phyloP scores from a whole-genome alignment of 2,329 filamentous ascomycete species.

The Alternaria burnsii region DNA sequence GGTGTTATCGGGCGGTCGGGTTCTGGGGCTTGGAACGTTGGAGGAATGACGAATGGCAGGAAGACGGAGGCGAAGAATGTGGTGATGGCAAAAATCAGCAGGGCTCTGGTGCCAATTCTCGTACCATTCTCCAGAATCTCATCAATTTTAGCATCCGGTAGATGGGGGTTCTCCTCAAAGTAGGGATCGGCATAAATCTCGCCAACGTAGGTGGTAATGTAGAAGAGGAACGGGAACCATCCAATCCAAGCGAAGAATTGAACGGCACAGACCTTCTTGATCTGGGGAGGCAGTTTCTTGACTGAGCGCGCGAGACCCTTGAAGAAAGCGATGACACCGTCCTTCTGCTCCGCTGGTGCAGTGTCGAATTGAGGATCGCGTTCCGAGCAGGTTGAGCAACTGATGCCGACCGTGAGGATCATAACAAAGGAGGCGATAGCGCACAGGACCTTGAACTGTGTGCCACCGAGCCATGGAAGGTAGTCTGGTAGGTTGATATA shows the following conservation, averaged over 20 bases:
- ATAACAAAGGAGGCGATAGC: slow-evolving; percentile 82
- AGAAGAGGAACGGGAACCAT: slow-evolving; percentile 95
- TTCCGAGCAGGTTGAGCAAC: slow-evolving; percentile 74
- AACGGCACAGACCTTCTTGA: slow-evolving; percentile 75
- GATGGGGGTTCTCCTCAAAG: slow-evolving; percentile 78
- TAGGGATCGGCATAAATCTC: slow-evolving; percentile 90
- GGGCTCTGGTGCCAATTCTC: slow-evolving; percentile 84
- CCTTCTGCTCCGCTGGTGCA: slow-evolving; percentile 60
- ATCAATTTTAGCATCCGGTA: slow-evolving; percentile 79
- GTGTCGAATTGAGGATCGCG: slow-evolving; percentile 80
- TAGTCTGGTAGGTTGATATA: slow-evolving; percentile 79
- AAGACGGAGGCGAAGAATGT: slow-evolving; percentile 84
- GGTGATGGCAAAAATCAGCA: slow-evolving; percentile 86
- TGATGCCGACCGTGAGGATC: slow-evolving; percentile 73
- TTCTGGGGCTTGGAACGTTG: slow-evolving; percentile 69
- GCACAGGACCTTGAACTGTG: slow-evolving; percentile 92
- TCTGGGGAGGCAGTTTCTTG: slow-evolving; percentile 79
- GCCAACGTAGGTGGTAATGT: slow-evolving; percentile 91
- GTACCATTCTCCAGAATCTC: slow-evolving; percentile 84
- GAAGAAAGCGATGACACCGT: slow-evolving; percentile 81
- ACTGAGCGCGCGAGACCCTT: slow-evolving; percentile 78
- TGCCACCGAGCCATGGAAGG: slow-evolving; percentile 82
- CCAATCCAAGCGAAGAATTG: slow-evolving; percentile 84
- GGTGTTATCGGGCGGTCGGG: slow-evolving; percentile 51
- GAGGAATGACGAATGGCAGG: slow-evolving; percentile 84